Base-by-base conservation (phyloP, 306 rosid species). In the Abrus pulchellus region DNA sequence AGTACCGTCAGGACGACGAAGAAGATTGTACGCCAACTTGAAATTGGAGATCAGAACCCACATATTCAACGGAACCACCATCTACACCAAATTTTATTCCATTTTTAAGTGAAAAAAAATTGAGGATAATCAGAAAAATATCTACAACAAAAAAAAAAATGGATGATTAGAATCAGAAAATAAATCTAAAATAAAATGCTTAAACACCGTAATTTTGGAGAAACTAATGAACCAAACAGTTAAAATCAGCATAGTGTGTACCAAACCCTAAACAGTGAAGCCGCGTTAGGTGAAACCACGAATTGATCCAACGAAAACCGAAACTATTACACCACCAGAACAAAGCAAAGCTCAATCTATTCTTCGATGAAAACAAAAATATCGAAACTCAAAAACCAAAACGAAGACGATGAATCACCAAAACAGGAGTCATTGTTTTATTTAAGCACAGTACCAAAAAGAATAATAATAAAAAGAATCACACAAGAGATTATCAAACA, bases 21-120 rank as follows among this genome's bases (percentile, higher is more conserved):
- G 99, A 83, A 95, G 97, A 81, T 90, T 95, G 88, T 95, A 95
- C 11, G 99, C 90, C 82, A 95, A 63, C 93, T 95, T 95, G 83
- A 95, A 95, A 83, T 93, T 92, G 52, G 99, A 95, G 85, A 95
- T 95, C 68, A 95, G 89, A 76, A 95, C 99, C 99, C 99, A 95
- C 86, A 97, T 95, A 78, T 95, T 95, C 76, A 93, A 79, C 5
- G 99, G 99, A 69, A 95, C 99, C 88, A 93, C 99, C 92, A 64
- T 90, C 99, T 95, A 53, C 79, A 84, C 33, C 65, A 69, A 38
- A 77, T 45, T 71, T 49, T 1, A 71, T 48, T 44, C n/a, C 43
- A 47, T 2, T 33, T 32, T 48, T 11, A 41, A 9, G 5, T 13
- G 52, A 20, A 62, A 45, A 63, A 70, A 75, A 59, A 57, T 4